Evolutionary conservation across 192 early-diverging fungal species (phyloP).

Genomic region (Coemansia sp.): DNA sequence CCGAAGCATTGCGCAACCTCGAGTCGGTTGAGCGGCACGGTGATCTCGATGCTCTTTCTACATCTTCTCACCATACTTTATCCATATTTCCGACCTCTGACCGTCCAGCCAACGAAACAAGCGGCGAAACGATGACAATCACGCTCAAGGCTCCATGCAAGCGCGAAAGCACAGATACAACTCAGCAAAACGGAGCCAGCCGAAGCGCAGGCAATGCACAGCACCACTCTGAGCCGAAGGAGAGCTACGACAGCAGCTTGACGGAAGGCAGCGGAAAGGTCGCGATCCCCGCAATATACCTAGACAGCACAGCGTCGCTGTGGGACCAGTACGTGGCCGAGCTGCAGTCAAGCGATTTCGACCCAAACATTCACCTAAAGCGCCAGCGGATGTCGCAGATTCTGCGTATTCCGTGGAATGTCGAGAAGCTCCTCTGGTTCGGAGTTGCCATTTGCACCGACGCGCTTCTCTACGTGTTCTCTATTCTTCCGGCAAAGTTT

Average conservation of each 20-base stretch:
- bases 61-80: background rate
- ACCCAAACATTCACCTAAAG: constrained; percentile 78
- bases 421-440: constrained; percentile 93
- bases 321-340: constrained; percentile 54
- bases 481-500: constrained; percentile 88
- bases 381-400: constrained; percentile 84
- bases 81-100: background rate
- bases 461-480: constrained; percentile 93
- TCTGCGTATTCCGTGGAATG: constrained; percentile 78
- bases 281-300: constrained; percentile 43
- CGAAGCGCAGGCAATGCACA: background rate
- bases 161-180: constrained; percentile 4
- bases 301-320: constrained; percentile 47
- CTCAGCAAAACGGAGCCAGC: constrained; percentile 9
- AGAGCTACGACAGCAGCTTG: background rate
- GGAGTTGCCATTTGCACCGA: constrained; percentile 92
- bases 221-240: background rate
- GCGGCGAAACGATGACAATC: constrained; percentile 48
- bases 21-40: constrained; percentile 18
- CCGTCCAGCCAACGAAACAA: constrained; percentile 6
- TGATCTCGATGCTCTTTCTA: constrained; percentile 14
- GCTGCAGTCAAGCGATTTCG: constrained; percentile 59
- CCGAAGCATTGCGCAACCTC: constrained; percentile 33
- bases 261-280: constrained; percentile 19
- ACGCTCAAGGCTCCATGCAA: constrained; percentile 43